Base-by-base conservation (phyloP, 805 yeast species). In the Saccharomycodes ludwigii region DNA sequence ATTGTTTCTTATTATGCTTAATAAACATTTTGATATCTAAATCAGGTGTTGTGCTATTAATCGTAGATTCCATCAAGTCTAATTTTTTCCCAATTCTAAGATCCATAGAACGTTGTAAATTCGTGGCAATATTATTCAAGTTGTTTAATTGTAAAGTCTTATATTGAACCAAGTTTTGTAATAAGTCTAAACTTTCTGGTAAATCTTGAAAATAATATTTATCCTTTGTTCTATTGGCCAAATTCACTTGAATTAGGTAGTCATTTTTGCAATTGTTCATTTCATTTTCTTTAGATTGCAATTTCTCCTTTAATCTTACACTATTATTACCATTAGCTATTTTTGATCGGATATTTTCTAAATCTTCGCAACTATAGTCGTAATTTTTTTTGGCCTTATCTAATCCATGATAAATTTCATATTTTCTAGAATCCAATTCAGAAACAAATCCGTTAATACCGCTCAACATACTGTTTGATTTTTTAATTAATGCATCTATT, bases 171-270 rank as follows among this genome's bases (percentile, higher is more conserved):
- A 86, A 59, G 43, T 77, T 82, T 59, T 91, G 98, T 43, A 76
- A 58, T 41, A 79, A 69, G 55, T 88, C 97, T 38, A 91, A 62
- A 24, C 83, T 56, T 53, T 86, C 95, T 0, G 98, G 98, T 17
- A 85, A 59, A 53, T 91, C 97, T 58, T 88, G 96, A 50, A 79
- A 85, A 53, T 65, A 86, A 58, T 74, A 85, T 55, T 91, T 91
- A 54, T 88, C 97, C 57, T 91, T 91, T 36, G 86, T 59, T 38
- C 97, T 67, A 56, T 91, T 91, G 32, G 94, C 91, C 18, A 82
- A 71, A 45, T 74, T 80, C 49, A 91, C 76, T 42, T 73, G 73
- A 36, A 91, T 69, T 42, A 91, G 57, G 53, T 91, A 91, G 19
- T 68, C 67, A 56, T 88, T 88, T 54, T 91, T 91, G n/a, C 77